Base-by-base conservation (phyloP, 805 yeast genomes). In the Tetrapisispora arboricola region DNA sequence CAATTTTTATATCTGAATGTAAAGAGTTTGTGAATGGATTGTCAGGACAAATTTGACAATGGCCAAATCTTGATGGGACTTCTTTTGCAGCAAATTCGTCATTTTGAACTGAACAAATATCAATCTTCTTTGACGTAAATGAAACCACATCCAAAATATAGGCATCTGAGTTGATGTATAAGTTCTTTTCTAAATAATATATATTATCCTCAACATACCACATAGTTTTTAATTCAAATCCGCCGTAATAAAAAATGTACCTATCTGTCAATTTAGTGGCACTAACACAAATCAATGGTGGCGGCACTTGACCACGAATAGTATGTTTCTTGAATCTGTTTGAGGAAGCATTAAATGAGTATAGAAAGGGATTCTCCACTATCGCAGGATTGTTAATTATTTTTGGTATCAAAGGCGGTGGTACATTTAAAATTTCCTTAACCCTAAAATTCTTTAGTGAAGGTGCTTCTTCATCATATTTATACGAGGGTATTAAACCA, bases 221-320 rank as follows among this genome's bases (percentile, higher is more conserved):
- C 17, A 64, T 60, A 13, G 58, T 58, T n/a, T 67, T 66, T 4
- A 52, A 44, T 51, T 71, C 73, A 54, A 80, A 73, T 0, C 92
- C 94, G 6, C 90, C 94, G 51, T 73, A 80, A 45, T 70, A 69
- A 47, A 80, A 69, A n/a, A 76, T 66, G 48, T 78, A 78, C 28
- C 75, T 58, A 16, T 69, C 64, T 3, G 82, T 71, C 5, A 82
- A 60, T 41, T 58, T 66, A 6, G 74, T 65, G 6, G 73, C 68
- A 8, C 66, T 50, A 53, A 76, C 62, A 39, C 75, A 68, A 31
- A 73, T 51, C 15, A 80, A 51, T 4, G 78, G 70, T 5, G 73
- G 71, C 0, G 87, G 86, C 7, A 65, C 49, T 37, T 65, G 66
- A 4, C 72, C 73, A 3, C 44, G 38, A 4, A 58, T 26, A 42